These are phyloP conservation scores for Zygosaccharomyces pseudobailii DNA, from an alignment of 1,139 yeast species.

Conservation along the genomic window DNA sequence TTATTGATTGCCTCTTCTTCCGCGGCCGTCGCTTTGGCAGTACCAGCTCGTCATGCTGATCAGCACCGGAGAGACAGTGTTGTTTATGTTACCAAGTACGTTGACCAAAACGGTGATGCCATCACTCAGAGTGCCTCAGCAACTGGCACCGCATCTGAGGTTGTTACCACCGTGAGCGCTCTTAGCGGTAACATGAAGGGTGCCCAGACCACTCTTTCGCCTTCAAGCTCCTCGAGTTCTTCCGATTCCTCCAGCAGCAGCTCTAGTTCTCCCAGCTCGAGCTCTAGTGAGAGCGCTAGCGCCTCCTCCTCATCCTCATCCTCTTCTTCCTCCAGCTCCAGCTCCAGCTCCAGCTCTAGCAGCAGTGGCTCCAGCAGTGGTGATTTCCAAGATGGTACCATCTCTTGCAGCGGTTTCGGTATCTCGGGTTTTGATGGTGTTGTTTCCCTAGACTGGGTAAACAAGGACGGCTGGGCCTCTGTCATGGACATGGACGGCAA, in stretches of 20 bases:
- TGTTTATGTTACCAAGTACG: conserved; percentile 49
- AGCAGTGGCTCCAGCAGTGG: too few species aligned
- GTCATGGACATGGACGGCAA: conserved; percentile 61
- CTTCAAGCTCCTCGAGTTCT: conserved; percentile 16
- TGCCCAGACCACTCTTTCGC: conserved; percentile 20
- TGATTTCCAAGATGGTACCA: conserved; percentile 71
- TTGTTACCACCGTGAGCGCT: conserved; percentile 19
- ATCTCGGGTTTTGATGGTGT: conserved; percentile 87
- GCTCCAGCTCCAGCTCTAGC: conserved; percentile 34
- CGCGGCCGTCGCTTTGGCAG: conserved; percentile 21
- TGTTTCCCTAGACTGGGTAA: conserved; percentile 72
- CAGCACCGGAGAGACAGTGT: conserved; percentile 50
- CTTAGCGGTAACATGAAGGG: conserved; percentile 1
- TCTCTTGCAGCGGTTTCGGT: conserved; percentile 63
- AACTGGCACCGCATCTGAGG: conserved; percentile 18
- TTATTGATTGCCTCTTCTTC: conserved; percentile 14
- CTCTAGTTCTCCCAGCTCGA: conserved; percentile 33
- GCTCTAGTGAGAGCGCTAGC: conserved; percentile 33
- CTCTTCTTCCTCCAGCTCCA: conserved; percentile 34
- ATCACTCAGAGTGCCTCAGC: conserved; percentile 24
- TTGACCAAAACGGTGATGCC: conserved; percentile 38
- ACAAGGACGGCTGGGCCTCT: conserved; percentile 91
- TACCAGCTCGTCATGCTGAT: conserved; percentile 39
- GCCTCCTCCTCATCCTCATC: conserved; percentile 19
- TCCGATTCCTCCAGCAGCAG: conserved; percentile 8